These are phyloP conservation scores for Fragaria vesca DNA, from an alignment of 306 rosid genomes.

Conservation along the genomic window DNA sequence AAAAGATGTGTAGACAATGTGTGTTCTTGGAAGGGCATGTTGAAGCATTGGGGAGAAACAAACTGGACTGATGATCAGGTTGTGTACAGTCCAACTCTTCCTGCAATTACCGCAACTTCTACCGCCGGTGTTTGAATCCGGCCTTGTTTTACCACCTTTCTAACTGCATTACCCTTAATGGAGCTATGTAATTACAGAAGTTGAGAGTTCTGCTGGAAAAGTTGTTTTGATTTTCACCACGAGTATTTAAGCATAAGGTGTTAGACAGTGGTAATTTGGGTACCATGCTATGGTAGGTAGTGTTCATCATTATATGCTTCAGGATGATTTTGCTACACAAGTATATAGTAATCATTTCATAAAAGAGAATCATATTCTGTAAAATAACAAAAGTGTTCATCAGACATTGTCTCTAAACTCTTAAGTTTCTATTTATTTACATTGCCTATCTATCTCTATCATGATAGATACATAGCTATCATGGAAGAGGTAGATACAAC, in stretches of 20 bases:
- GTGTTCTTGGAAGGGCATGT: conserved; percentile 85
- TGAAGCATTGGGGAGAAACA: conserved; percentile 94
- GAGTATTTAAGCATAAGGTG: background rate
- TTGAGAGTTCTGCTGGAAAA: background rate
- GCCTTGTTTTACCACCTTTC: background rate
- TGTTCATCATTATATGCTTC: background rate
- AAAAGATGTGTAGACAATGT: conserved; percentile 67
- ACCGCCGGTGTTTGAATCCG: conserved; percentile 13
- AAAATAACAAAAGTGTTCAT: background rate
- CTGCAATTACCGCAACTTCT: conserved; percentile 32
- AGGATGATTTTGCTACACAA: too few relatives aligned
- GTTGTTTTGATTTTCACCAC: background rate
- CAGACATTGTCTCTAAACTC: too few relatives aligned
- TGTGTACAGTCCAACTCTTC: conserved; percentile 48
- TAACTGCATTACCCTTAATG: background rate
- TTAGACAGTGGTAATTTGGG: background rate
- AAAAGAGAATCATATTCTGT: background rate
- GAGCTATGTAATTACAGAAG: background rate
- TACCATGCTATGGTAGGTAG: background rate
- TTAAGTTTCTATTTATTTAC: too few relatives aligned
- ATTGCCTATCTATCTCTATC: too few relatives aligned
- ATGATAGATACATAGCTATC: too few relatives aligned
- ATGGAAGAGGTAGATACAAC: too few relatives aligned
- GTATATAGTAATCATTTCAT: background rate
- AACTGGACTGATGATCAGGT: conserved; percentile 80